Conservation (phyloP, 2,329 filamentous ascomycete genomes). For the Conoideocrella luteorostrata region DNA sequence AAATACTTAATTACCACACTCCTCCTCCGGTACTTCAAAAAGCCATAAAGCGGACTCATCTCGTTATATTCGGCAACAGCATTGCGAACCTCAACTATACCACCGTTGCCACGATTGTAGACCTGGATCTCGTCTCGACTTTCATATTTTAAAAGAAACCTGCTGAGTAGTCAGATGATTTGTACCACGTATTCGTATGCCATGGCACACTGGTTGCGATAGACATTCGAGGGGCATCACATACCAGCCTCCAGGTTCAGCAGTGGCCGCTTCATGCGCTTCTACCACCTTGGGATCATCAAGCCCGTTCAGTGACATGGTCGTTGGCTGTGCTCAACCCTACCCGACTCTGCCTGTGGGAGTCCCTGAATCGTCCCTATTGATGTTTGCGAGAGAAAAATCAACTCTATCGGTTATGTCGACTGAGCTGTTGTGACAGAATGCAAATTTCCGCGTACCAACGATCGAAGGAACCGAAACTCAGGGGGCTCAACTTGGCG, state of each 20-base stretch:
- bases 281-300: conserved; percentile 75
- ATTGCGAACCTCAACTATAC: conserved; percentile 76
- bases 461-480: background rate
- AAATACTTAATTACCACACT: conserved; percentile 91
- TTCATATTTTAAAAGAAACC: conserved; percentile 91
- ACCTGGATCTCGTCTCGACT: conserved; percentile 83
- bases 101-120: conserved; percentile 68
- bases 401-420: background rate
- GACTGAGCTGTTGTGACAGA: background rate
- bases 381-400: background rate
- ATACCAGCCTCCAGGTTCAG: conserved; percentile 92
- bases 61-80: conserved; percentile 75
- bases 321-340: conserved; percentile 15
- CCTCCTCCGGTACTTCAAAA: conserved; percentile 80
- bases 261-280: conserved; percentile 72
- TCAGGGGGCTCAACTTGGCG: background rate
- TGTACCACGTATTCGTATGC: background rate
- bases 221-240: conserved; percentile 28
- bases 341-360: background rate
- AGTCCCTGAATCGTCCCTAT: background rate
- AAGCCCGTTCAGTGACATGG: conserved; percentile 94
- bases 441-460: background rate
- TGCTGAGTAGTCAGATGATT: conserved; percentile 32
- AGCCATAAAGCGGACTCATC: conserved; percentile 82
- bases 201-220: no score